These are phyloP conservation scores for Chaetomium olivaceum DNA, from an alignment of 2,329 filamentous ascomycete genomes.

Conservation along the genomic window DNA sequence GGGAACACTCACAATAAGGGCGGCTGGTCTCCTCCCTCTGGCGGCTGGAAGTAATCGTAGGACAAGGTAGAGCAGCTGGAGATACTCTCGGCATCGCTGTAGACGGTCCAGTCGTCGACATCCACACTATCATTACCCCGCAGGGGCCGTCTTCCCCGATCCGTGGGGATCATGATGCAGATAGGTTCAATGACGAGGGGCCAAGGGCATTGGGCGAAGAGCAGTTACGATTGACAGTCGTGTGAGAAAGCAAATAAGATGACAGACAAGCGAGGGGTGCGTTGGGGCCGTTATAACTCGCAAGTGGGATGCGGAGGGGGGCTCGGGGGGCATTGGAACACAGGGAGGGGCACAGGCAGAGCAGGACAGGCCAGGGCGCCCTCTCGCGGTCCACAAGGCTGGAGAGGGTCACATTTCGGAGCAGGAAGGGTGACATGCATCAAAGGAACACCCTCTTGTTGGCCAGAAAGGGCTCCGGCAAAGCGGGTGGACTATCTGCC, in stretches of 20 bases:
- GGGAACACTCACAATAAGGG: slow-evolving; percentile 22
- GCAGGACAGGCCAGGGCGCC: neutral
- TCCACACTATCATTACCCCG: neutral
- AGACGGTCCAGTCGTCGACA: slow-evolving; percentile 22
- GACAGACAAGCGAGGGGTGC: neutral
- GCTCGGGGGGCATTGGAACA: neutral
- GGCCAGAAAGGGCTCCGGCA: neutral
- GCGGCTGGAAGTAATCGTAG: slow-evolving; percentile 3
- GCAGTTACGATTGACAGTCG: neutral
- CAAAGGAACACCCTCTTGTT: slow-evolving; percentile 4
- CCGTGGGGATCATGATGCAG: slow-evolving; percentile 12
- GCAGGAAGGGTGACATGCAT: neutral
- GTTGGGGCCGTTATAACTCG: slow-evolving; percentile 12
- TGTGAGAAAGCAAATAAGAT: neutral
- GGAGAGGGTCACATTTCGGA: slow-evolving; percentile 10
- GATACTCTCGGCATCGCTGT: slow-evolving; percentile 24
- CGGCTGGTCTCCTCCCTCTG: neutral
- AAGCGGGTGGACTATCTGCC: neutral
- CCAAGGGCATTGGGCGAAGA: neutral
- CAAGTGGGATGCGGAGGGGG: neutral
- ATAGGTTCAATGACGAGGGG: neutral
- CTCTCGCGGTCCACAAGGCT: slow-evolving; percentile 13
- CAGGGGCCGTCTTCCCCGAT: slow-evolving; percentile 13
- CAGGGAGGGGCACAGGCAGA: slow-evolving; percentile 2
- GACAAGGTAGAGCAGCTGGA: slow-evolving; percentile 16